Evolutionary conservation across 2,329 filamentous ascomycete genomes (phyloP), one percentile per base, ranked within the genome.

Genomic region (Madurella mycetomatis): DNA sequence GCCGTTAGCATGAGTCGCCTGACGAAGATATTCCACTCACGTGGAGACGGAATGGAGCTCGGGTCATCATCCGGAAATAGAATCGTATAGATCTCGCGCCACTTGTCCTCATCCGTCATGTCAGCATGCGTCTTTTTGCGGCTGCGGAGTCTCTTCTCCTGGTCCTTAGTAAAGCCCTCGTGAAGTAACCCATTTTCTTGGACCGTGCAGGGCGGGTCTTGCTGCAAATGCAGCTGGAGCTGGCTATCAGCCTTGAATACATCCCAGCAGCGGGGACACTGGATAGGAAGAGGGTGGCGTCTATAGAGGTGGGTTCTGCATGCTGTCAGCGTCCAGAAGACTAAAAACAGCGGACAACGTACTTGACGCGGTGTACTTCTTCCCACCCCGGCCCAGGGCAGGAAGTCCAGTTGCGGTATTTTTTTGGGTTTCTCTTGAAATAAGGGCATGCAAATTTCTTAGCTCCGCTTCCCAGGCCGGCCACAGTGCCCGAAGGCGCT

Each of bases 351-450:
- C 9, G 16, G 15, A 15, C 11, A 13, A 43, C 58, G 5, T 56
- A 63, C 61, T 64, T 65, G 46, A 64, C 62, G 2, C 63, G 56
- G 41, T 65, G 63, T 12, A 65, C 57, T 37, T 64, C 60, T 19
- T 62, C 60, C 62, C 62, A 65, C 17, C 63, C 63, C 4, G 62
- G 62, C 0, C 63, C 63, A 3, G 61, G 61, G 19, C 63, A 65
- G 2, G 62, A 62, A 1, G 63, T 64, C 62, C 62, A 63, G 13
- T 62, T 62, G 12, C 54, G 54, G 32, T 65, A 65, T 47, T 64
- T 62, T 9, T 43, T 59, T 3, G 57, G 60, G 34, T 65, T 64
- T 4, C 60, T 48, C 56, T 65, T 63, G 57, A 60, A 65, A 51
- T 64, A 65, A 3, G 63, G 63, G 31, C 63, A 65, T 4, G 63